phyloP scores from a whole-genome alignment of 441 rosid species.

The Gossypium davidsonii region DNA sequence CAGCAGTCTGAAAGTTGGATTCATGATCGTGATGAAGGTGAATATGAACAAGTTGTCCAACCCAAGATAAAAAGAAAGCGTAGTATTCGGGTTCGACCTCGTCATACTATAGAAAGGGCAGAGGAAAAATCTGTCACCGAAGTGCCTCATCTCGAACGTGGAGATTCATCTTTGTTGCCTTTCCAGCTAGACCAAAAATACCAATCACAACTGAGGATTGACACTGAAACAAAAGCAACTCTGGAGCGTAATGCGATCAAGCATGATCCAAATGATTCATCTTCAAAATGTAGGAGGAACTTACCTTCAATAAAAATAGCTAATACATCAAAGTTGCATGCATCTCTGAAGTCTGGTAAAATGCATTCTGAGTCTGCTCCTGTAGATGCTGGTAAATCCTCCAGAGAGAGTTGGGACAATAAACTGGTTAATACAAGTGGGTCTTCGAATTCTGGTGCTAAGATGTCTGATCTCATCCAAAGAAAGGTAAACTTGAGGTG shows the following conservation, averaged over 20 bases:
- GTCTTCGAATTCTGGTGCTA: slow-evolving; percentile 42
- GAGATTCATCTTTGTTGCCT: slow-evolving; percentile 41
- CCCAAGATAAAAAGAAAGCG: slow-evolving; percentile 95
- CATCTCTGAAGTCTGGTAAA: slow-evolving; percentile 68
- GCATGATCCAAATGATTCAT: slow-evolving; percentile 67
- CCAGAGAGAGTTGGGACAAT: slow-evolving; percentile 66
- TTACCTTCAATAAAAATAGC: slow-evolving; percentile 60
- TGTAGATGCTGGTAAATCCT: slow-evolving; percentile 52
- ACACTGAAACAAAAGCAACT: slow-evolving; percentile 36
- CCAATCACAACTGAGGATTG: slow-evolving; percentile 57
- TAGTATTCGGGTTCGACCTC: slow-evolving; percentile 90
- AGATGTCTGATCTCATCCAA: slow-evolving; percentile 78
- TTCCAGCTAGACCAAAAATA: slow-evolving; percentile 56
- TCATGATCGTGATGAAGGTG: slow-evolving; percentile 93
- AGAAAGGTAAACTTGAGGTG: slow-evolving; percentile 58
- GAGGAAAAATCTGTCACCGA: slow-evolving; percentile 54
- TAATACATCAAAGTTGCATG: slow-evolving; percentile 57
- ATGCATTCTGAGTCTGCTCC: slow-evolving; percentile 40
- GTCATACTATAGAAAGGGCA: slow-evolving; percentile 60
- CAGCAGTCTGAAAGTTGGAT: slow-evolving; percentile 96
- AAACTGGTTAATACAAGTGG: slow-evolving; percentile 46
- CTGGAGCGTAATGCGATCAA: slow-evolving; percentile 42
- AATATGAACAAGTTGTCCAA: slow-evolving; percentile 96
- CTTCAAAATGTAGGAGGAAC: slow-evolving; percentile 55
- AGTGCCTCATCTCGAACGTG: slow-evolving; percentile 39